These are phyloP conservation scores for Russula earlei DNA, from an alignment of 768 basidiomycete species.

Conservation along the genomic window DNA sequence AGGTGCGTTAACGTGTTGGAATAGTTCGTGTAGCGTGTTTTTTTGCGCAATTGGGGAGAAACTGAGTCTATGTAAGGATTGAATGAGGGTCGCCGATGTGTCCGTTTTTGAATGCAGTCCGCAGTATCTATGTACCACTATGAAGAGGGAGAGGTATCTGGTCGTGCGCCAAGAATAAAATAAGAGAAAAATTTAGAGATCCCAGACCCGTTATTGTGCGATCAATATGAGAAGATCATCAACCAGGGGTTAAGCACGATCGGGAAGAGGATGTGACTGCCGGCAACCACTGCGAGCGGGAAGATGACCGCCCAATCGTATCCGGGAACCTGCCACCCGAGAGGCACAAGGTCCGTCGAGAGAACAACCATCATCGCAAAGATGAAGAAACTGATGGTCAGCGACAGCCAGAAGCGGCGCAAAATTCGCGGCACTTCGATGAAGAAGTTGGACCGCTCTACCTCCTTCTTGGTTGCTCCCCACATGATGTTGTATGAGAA, in stretches of 20 bases:
- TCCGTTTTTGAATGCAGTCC: not conserved
- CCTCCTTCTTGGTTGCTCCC: constrained; percentile 67
- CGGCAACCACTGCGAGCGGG: constrained; percentile 58
- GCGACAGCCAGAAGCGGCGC: constrained; percentile 64
- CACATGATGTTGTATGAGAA: constrained; percentile 52
- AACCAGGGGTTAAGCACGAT: constrained; percentile 84
- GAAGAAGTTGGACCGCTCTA: constrained; percentile 85
- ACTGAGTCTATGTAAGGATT: too few relatives aligned
- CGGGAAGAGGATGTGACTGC: constrained; percentile 66
- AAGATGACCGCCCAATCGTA: constrained; percentile 66
- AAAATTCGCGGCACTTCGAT: constrained; percentile 79
- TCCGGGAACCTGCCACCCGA: constrained; percentile 53
- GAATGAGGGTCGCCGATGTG: too few relatives aligned
- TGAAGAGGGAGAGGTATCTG: not conserved
- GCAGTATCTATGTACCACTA: not conserved
- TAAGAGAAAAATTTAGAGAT: not conserved
- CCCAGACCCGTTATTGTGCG: too few relatives aligned
- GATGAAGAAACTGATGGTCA: constrained; percentile 42
- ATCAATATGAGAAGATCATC: constrained; percentile 67
- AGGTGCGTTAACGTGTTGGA: too few relatives aligned
- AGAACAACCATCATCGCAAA: constrained; percentile 52
- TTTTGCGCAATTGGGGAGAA: too few relatives aligned
- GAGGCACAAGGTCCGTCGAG: constrained; percentile 43
- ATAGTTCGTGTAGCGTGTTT: too few relatives aligned
- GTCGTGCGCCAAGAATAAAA: too few relatives aligned